These are phyloP conservation scores for Notholithocarpus densiflorus DNA, from an alignment of 306 rosid species.

Conservation along the genomic window DNA sequence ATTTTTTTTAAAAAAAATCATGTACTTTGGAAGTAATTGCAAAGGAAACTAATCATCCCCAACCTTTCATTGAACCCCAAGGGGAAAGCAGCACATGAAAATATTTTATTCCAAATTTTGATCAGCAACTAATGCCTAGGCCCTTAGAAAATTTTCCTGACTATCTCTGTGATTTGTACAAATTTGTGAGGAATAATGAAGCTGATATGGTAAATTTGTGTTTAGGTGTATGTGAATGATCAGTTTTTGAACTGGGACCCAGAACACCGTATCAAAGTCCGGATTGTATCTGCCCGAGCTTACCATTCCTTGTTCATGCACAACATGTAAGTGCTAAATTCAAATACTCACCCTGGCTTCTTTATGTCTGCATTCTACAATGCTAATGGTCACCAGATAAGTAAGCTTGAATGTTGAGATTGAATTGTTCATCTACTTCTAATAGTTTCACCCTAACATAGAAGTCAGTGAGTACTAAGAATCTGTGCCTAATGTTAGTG, in stretches of 20 bases:
- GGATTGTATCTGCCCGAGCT: slow-evolving; percentile 89
- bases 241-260: slow-evolving; percentile 93
- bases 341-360: neutral
- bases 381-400: no score
- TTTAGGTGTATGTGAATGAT: slow-evolving; percentile 84
- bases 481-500: neutral
- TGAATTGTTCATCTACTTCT: no score
- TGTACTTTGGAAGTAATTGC: no score
- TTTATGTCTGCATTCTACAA: neutral
- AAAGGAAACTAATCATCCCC: no score
- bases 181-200: neutral
- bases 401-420: no score
- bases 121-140: neutral
- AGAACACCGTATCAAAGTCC: slow-evolving; percentile 75
- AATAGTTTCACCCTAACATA: no score
- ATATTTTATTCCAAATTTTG: neutral
- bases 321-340: slow-evolving; percentile 78
- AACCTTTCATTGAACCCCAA: no score
- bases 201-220: slow-evolving; percentile 9
- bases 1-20: no score
- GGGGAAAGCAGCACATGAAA: no score
- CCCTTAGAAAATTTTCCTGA: neutral
- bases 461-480: neutral
- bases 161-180: neutral
- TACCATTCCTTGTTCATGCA: slow-evolving; percentile 97